phyloP scores from a whole-genome alignment of 345 rosid genomes.

The Atalantia buxifolia region DNA sequence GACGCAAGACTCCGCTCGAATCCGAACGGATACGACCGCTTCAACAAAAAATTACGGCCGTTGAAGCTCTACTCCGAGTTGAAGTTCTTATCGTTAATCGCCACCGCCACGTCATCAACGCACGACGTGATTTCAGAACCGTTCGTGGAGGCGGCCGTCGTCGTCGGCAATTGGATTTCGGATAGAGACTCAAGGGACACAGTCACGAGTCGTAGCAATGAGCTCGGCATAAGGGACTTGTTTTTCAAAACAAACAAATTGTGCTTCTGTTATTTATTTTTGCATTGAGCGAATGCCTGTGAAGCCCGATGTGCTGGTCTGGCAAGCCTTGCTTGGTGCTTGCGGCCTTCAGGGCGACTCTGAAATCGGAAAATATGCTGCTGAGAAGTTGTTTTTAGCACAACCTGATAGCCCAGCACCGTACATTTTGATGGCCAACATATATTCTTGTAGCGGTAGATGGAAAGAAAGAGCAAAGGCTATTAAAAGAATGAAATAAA shows the following conservation, averaged over 20 bases:
- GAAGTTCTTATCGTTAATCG: constrained; percentile 11
- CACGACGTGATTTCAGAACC: constrained; percentile 43
- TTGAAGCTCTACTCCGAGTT: constrained; percentile 46
- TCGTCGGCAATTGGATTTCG: constrained; percentile 12
- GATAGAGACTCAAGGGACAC: constrained; percentile 24
- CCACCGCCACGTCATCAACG: constrained; percentile 49
- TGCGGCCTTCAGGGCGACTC: constrained; percentile 71
- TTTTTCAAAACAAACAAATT: not conserved
- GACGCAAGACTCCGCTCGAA: constrained; percentile 70
- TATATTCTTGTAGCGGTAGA: constrained; percentile 61
- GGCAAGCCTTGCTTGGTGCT: constrained; percentile 93
- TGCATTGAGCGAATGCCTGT: constrained; percentile 39
- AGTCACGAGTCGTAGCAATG: constrained; percentile 25
- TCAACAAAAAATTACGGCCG: constrained; percentile 41
- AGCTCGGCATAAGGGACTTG: not conserved
- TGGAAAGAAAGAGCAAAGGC: constrained; percentile 78
- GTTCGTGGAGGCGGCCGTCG: constrained; percentile 9
- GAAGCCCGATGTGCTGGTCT: constrained; percentile 49
- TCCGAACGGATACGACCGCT: constrained; percentile 80
- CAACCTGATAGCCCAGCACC: constrained; percentile 60
- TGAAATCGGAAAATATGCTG: constrained; percentile 63
- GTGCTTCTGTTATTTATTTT: not conserved
- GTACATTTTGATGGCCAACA: constrained; percentile 72
- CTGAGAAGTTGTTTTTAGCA: constrained; percentile 47
- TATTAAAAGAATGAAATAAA: constrained; percentile 73